Base-by-base conservation (phyloP, 1,284 basidiomycete species). In the Peniophora sp. region DNA sequence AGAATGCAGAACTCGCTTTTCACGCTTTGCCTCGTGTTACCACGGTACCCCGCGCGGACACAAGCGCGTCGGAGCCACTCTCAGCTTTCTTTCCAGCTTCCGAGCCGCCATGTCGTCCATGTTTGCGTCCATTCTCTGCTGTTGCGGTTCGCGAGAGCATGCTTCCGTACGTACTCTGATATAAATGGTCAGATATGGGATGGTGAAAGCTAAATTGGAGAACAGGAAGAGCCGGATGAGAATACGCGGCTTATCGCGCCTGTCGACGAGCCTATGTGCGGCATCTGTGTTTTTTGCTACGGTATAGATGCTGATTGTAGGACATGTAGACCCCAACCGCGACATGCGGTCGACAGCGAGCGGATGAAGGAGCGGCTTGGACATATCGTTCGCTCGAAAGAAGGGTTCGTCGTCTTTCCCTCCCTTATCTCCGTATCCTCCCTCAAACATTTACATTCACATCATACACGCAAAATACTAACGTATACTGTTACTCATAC, bases 311-410 rank as follows among this genome's bases (percentile, higher is more conserved):
- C 32, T 22, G 20, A 36, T 20, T 25, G 32, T 25, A 20, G 44
- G 24, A 19, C 5, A 1, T 11, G 50, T 56, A 52, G 62, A 46
- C 55, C 55, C 3, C 49, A 51, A 2, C 52, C 50, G 5, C 58
- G 56, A 1, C 49, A 61, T 54, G 55, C 61, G 14, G 60, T 77
- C n/a, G 74, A 81, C 63, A 72, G 77, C 25, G 73, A 77, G 53
- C 70, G 66, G 45, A 61, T 82, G 53, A 77, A 75, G 58, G 75
- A 79, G 46, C 70, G 78, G 3, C 69, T 85, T 20, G 72, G 71
- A 2, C 66, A 69, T 20, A 83, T 85, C 47, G 80, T 85, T 23
- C 77, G 79, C 3, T 64, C 77, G 0, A 83, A 82, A 60, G 79
- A 84, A 67, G 74, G 79, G 83, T 83, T 53, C 52, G 75, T 69